Percentiles rank a stretch among this genome's conserved stretches.
phyloP scores from a whole-genome alignment of 2,329 filamentous ascomycete genomes.

The Teratosphaeria nubilosa region DNA sequence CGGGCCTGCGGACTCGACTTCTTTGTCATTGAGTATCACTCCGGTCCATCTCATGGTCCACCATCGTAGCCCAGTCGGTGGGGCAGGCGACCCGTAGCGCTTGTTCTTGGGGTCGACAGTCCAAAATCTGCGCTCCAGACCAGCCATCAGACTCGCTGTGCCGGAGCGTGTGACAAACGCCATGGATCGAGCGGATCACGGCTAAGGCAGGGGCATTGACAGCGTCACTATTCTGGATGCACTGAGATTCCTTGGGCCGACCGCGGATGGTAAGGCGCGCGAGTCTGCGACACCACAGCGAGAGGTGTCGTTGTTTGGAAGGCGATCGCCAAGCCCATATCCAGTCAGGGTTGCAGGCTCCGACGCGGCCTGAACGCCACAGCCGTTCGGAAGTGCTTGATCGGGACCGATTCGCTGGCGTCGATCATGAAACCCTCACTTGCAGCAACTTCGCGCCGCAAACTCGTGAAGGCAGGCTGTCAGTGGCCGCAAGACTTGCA shows the following conservation, averaged over 20 bases:
- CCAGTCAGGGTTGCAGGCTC: neutral
- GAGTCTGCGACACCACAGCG: conserved; percentile 1
- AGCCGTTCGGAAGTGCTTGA: neutral
- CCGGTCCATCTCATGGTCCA: neutral
- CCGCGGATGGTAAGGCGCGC: conserved; percentile 2
- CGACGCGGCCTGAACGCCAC: neutral
- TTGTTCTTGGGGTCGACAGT: neutral
- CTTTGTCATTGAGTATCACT: conserved; percentile 2
- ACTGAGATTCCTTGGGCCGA: neutral
- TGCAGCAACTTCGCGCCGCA: neutral
- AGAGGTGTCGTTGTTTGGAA: conserved; percentile 1
- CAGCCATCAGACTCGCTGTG: neutral
- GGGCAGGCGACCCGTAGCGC: neutral
- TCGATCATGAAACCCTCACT: neutral
- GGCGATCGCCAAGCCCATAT: neutral
- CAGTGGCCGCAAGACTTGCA: neutral
- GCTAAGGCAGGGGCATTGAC: neutral
- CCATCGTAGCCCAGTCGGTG: neutral
- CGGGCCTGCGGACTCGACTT: neutral
- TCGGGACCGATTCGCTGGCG: neutral
- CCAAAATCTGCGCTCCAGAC: neutral
- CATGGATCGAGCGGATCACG: neutral
- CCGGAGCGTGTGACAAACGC: conserved; percentile 1
- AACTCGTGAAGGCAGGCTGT: neutral
- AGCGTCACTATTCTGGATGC: neutral